Conservation (phyloP, 108 stramenopile species). For the Fistulifera pelliculosa region DNA sequence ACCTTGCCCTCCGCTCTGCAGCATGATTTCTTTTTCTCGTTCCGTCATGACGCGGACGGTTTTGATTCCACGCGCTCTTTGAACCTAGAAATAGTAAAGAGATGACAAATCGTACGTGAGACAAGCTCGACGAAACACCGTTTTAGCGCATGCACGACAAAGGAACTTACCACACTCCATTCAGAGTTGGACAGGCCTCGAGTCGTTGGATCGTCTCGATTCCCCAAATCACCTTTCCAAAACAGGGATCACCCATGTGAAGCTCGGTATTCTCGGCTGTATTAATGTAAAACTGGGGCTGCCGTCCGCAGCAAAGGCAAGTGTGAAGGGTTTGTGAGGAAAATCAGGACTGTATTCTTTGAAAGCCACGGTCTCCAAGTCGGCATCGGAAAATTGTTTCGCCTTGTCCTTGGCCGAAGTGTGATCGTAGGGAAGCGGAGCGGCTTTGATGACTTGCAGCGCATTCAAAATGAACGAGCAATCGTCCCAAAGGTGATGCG, state of each 20-base stretch:
- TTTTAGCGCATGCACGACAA: no score
- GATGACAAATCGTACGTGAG: no score
- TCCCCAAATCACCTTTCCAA: slow-evolving; percentile 56
- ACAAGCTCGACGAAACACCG: no score
- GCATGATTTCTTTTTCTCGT: no score
- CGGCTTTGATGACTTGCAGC: slow-evolving; percentile 47
- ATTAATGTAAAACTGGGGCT: slow-evolving; percentile 81
- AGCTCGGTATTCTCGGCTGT: slow-evolving; percentile 71
- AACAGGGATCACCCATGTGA: slow-evolving; percentile 69
- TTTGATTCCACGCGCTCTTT: no score
- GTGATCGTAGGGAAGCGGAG: slow-evolving; percentile 36
- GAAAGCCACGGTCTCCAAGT: slow-evolving; percentile 53
- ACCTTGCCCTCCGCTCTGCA: no score
- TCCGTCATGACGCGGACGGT: no score
- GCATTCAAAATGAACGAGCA: slow-evolving; percentile 47
- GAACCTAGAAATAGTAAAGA: no score
- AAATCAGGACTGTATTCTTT: slow-evolving; percentile 61
- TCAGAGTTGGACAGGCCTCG: slow-evolving; percentile 26
- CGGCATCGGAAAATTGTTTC: slow-evolving; percentile 29
- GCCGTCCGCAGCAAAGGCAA: slow-evolving; percentile 71
- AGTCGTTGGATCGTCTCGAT: slow-evolving; percentile 46
- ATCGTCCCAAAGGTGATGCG: slow-evolving; percentile 31
- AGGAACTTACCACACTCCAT: slow-evolving; percentile 26
- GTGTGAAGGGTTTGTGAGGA: slow-evolving; percentile 63
- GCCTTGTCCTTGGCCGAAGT: slow-evolving; percentile 16